A percentile compares a stretch with the other conserved stretches of the same genome.
These are phyloP conservation scores for Tillandsia leiboldiana DNA, from an alignment of 176 grass and related monocot species.

Conservation along the genomic window DNA sequence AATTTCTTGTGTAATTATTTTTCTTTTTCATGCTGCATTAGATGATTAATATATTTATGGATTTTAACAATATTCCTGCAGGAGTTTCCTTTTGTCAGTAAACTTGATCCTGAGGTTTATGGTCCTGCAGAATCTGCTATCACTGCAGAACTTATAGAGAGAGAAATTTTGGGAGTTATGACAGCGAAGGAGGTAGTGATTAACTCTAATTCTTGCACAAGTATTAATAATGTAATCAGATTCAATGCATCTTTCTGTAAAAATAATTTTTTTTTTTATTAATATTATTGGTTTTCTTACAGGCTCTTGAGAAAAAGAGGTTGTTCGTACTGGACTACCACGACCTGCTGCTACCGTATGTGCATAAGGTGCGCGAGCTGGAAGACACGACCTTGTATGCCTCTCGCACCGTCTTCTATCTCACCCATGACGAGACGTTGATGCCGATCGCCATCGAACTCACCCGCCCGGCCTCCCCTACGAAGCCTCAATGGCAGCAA, in stretches of 20 bases:
- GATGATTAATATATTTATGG: neutral
- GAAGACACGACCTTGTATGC: slow-evolving; percentile 45
- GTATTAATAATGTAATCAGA: neutral
- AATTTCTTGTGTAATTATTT: too few relatives aligned
- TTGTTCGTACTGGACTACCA: slow-evolving; percentile 84
- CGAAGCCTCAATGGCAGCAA: slow-evolving; percentile 40
- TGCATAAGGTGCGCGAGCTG: slow-evolving; percentile 43
- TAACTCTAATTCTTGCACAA: neutral
- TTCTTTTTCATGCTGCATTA: neutral
- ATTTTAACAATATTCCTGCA: slow-evolving; percentile 7
- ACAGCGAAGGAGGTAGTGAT: slow-evolving; percentile 34
- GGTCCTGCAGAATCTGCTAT: slow-evolving; percentile 54
- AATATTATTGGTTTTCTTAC: neutral
- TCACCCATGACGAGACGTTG: slow-evolving; percentile 35
- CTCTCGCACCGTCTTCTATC: slow-evolving; percentile 63
- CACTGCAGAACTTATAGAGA: slow-evolving; percentile 46
- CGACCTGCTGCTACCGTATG: slow-evolving; percentile 67
- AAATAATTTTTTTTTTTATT: neutral
- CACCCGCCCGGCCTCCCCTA: slow-evolving; percentile 46
- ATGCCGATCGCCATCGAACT: slow-evolving; percentile 65
- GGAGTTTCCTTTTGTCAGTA: slow-evolving; percentile 71
- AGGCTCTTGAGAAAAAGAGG: slow-evolving; percentile 46
- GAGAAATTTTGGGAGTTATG: slow-evolving; percentile 39
- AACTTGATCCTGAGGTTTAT: slow-evolving; percentile 68
- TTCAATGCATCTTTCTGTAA: too few relatives aligned